Evolutionary conservation across 2,329 filamentous ascomycete genomes (phyloP), one percentile per base, ranked within the genome.

Genomic region (Septoria linicola): DNA sequence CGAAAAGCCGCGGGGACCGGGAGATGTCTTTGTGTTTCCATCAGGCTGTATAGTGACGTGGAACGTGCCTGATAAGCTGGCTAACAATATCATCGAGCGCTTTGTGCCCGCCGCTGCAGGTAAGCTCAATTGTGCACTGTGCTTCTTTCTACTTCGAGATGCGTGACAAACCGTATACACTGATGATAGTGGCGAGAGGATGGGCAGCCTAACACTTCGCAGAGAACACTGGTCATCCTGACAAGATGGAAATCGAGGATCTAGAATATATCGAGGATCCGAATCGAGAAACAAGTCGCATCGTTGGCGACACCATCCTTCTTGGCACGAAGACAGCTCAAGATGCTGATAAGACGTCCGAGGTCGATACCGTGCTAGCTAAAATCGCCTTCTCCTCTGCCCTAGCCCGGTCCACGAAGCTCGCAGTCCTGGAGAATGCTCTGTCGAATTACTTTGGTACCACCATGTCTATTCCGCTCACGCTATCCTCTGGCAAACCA

Each of bases 361-460:
- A 63, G 41, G 57, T 81, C 25, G 80, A 84, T 60, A 81, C 78
- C 0, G 88, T 92, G 1, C 79, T 96, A 11, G 90, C 91, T 61
- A 96, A 97, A 68, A 92, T 97, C 56, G 93, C 93, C 36, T 97
- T 97, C 70, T 96, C 92, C 0, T 96, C 90, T 0, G 92, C 92
- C 1, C 80, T 99, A 8, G 92, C 93, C 4, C 81, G 93, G 47
- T 93, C 87, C 63, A 96, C 93, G 4, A 97, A 97, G 70, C 80
- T 99, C 10, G 92, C 90, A 31, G 89, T 96, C 2, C 80, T 99
- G 17, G 93, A 99, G 71, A 87, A 83, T 44, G 81, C 89, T 31
- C 78, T 97, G 13, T 84, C 82, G 34, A 81, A 83, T 45, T 97
- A 97, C 72, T 91, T 97, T 62, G 83, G 90, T 63, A 89, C 86